Percentiles rank a stretch among this genome's conserved stretches.
Conservation (phyloP, 495 filamentous ascomycete species). For the Glutinoglossum americanum region DNA sequence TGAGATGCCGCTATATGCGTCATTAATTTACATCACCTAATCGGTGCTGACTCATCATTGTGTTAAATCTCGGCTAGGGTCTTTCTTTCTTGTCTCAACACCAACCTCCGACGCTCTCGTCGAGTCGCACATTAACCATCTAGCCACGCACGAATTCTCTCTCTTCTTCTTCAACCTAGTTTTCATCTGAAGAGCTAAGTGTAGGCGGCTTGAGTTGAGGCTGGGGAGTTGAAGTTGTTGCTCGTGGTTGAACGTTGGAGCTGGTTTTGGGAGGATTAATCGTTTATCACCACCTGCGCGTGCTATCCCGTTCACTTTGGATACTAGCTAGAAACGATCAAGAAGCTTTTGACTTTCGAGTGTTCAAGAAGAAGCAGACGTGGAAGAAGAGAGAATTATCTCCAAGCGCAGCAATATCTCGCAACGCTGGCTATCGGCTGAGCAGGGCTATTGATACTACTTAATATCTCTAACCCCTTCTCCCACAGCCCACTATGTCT, state of each 20-base stretch:
- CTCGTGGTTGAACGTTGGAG: neutral
- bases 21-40: neutral
- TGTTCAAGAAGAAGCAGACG: slow-evolving; percentile 1
- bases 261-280: neutral
- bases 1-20: neutral
- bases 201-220: neutral
- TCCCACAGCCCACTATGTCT: slow-evolving; percentile 35
- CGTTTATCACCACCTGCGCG: neutral
- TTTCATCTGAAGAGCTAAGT: neutral
- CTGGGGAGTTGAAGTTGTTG: neutral
- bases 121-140: neutral
- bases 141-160: neutral
- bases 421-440: neutral
- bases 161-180: neutral
- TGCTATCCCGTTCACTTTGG: slow-evolving; percentile 3
- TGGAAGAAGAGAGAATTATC: slow-evolving; percentile 1
- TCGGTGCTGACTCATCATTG: neutral
- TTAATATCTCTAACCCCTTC: neutral
- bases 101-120: slow-evolving; percentile 1
- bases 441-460: neutral
- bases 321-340: slow-evolving; percentile 5
- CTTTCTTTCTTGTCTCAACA: neutral
- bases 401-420: neutral
- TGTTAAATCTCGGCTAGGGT: neutral
- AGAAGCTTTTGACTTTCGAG: slow-evolving; percentile 2